phyloP scores from a whole-genome alignment of 176 grass and related monocot species.

The Phragmites australis region DNA sequence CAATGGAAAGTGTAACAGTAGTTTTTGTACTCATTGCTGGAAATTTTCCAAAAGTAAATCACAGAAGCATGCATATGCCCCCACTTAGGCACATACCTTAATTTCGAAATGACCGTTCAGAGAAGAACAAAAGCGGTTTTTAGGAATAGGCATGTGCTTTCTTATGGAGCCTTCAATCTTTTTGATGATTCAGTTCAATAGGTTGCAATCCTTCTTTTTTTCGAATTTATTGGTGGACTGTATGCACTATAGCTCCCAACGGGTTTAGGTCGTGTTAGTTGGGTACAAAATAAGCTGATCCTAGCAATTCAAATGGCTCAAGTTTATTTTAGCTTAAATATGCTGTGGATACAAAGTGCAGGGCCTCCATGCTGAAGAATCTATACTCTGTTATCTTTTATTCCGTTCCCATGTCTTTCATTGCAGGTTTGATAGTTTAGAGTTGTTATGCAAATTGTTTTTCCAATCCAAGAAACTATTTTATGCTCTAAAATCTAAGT shows the following conservation, averaged over 20 bases:
- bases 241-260: neutral
- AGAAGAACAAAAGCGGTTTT: neutral
- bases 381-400: neutral
- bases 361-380: neutral
- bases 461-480: neutral
- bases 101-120: neutral
- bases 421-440: neutral
- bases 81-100: neutral
- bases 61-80: neutral
- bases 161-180: neutral
- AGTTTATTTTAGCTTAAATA: neutral
- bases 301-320: neutral
- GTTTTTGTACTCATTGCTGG: constrained; percentile 9
- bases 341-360: neutral
- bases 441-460: neutral
- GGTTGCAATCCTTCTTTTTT: no score
- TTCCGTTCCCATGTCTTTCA: neutral
- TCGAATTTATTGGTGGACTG: no score
- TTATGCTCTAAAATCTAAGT: constrained; percentile 4
- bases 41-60: neutral
- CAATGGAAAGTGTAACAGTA: neutral
- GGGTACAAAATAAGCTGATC: neutral
- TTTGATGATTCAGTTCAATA: neutral
- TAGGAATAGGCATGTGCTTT: constrained; percentile 13
- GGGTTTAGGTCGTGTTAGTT: neutral